phyloP scores from a whole-genome alignment of 2,329 filamentous ascomycete genomes.

The Amauroascus niger region DNA sequence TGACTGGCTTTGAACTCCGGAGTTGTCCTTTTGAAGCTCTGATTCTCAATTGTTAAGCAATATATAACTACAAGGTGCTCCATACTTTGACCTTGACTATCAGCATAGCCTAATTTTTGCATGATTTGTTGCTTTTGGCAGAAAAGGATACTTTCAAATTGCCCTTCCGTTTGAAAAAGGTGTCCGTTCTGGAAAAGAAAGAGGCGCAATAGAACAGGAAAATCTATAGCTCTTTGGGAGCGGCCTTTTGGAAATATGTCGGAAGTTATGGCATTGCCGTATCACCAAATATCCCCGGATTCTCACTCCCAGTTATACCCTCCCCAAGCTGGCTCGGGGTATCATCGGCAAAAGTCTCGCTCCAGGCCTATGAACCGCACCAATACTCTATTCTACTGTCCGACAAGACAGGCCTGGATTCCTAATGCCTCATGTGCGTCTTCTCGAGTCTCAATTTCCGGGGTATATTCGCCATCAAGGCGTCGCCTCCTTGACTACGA shows the following conservation, averaged over 20 bases:
- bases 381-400: neutral
- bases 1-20: neutral
- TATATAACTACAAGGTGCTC: neutral
- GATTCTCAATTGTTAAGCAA: no score
- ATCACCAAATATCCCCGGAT: neutral
- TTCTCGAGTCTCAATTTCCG: neutral
- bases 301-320: neutral
- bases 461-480: neutral
- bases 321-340: neutral
- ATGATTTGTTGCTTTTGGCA: no score
- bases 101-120: no score
- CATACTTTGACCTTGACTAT: neutral
- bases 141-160: no score
- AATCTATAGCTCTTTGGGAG: neutral
- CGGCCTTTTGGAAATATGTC: neutral
- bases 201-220: neutral
- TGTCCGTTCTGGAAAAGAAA: neutral
- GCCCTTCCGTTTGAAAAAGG: neutral
- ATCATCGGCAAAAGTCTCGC: neutral
- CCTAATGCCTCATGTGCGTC: neutral
- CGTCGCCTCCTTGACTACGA: neutral
- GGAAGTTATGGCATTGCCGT: neutral
- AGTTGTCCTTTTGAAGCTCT: neutral
- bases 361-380: neutral
- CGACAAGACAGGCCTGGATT: neutral